Conservation (phyloP, 139 green algal species). For the Dunaliella sp. region DNA sequence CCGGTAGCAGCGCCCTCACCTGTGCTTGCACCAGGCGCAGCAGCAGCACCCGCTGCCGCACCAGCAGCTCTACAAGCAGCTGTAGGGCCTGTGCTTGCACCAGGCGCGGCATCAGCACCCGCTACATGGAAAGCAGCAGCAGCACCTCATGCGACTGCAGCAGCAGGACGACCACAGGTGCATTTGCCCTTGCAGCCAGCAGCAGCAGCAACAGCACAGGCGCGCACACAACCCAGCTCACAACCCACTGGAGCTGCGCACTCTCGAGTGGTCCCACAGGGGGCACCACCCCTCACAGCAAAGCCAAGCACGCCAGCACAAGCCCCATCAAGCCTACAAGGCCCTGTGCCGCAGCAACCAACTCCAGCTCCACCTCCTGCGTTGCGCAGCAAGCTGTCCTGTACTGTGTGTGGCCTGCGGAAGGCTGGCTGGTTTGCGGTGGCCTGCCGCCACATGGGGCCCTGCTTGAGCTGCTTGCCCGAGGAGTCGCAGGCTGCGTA, state of each 20-base stretch:
- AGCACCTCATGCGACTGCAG: conserved; percentile 4
- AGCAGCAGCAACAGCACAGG: too few relatives aligned
- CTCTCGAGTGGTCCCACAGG: too few relatives aligned
- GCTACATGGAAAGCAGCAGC: neutral
- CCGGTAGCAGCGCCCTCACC: neutral
- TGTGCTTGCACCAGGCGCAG: neutral
- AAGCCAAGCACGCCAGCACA: too few relatives aligned
- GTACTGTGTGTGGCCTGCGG: neutral
- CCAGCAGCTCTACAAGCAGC: neutral
- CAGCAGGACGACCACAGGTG: neutral
- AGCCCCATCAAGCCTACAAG: too few relatives aligned
- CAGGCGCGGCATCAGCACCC: neutral
- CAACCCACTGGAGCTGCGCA: too few relatives aligned
- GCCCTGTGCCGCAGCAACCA: too few relatives aligned
- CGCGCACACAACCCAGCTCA: too few relatives aligned
- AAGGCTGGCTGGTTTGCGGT: neutral
- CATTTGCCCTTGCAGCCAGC: neutral
- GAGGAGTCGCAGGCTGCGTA: neutral
- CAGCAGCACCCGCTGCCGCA: neutral
- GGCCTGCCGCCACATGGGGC: neutral
- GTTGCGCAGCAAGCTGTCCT: neutral
- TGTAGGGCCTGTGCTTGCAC: neutral
- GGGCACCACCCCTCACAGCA: too few relatives aligned
- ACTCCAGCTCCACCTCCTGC: neutral
- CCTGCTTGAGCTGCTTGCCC: neutral